Conservation (phyloP, 495 filamentous ascomycete species). For the Tetracladium marchalianum region DNA sequence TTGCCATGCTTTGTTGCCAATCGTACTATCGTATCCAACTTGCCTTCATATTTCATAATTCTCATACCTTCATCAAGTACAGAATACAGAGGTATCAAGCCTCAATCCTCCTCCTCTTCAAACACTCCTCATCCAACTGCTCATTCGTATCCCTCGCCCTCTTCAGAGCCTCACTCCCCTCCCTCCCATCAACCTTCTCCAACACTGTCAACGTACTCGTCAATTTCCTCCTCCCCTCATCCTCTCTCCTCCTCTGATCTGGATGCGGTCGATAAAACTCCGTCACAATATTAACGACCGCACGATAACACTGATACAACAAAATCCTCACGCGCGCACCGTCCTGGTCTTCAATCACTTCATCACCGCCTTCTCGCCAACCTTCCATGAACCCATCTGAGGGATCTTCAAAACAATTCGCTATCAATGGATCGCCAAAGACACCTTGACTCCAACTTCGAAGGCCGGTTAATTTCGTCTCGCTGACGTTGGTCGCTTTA, state of each 20-base stretch:
- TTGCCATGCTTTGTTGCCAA: neutral
- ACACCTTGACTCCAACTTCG: conserved; percentile 40
- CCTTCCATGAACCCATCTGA: conserved; percentile 36
- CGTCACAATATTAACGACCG: conserved; percentile 30
- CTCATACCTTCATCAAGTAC: neutral
- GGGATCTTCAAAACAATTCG: conserved; percentile 35
- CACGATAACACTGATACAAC: conserved; percentile 40
- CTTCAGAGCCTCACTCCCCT: conserved; percentile 12
- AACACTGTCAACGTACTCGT: conserved; percentile 27
- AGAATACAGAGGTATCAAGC: neutral
- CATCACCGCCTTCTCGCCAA: conserved; percentile 17
- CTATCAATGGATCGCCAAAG: conserved; percentile 51
- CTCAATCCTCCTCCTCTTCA: conserved; percentile 7
- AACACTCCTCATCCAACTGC: neutral
- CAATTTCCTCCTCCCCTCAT: conserved; percentile 34
- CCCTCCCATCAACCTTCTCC: conserved; percentile 20
- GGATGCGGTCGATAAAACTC: conserved; percentile 37
- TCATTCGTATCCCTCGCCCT: conserved; percentile 4
- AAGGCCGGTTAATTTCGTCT: conserved; percentile 11
- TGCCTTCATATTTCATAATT: neutral
- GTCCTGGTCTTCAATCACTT: conserved; percentile 28
- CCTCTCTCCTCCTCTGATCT: conserved; percentile 33
- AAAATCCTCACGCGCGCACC: conserved; percentile 27
- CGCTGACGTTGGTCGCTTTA: neutral
- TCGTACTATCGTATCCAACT: neutral